Evolutionary conservation across 305 asterid species (phyloP).

Genomic region (Fraxinus paxiana): DNA sequence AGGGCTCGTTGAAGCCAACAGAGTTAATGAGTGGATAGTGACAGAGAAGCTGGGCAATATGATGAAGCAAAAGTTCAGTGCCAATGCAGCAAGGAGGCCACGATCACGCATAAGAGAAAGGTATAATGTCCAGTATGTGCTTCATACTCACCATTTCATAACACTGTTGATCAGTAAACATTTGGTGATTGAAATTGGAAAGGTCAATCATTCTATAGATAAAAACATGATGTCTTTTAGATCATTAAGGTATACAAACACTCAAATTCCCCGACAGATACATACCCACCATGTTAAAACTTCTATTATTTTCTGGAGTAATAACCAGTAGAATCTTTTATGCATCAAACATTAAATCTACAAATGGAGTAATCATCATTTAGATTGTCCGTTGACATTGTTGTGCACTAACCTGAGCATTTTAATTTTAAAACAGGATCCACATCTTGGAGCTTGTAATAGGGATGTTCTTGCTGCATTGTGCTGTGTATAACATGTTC

Average conservation of each 20-base stretch:
- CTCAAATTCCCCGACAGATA: constrained; percentile 2
- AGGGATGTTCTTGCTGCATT: constrained; percentile 71
- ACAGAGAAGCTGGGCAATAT: constrained; percentile 80
- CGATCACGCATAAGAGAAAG: constrained; percentile 51
- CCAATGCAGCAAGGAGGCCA: constrained; percentile 42
- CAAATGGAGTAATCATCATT: not conserved
- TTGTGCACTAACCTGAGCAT: constrained; percentile 15
- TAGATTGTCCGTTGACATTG: not conserved
- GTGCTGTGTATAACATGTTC: constrained; percentile 66
- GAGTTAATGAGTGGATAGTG: constrained; percentile 60
- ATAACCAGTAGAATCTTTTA: not conserved
- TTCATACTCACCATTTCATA: constrained; percentile 4
- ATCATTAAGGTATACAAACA: not conserved
- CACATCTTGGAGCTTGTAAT: constrained; percentile 64
- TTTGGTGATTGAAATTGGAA: constrained; percentile 5
- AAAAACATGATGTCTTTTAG: not conserved
- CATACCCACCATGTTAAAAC: not conserved
- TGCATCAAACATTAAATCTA: not conserved
- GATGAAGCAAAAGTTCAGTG: constrained; percentile 47
- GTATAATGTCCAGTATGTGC: constrained; percentile 31
- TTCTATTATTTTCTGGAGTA: not conserved
- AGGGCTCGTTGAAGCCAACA: constrained; percentile 47
- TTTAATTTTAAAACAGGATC: constrained; percentile 44
- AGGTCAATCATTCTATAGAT: not conserved
- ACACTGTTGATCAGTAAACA: not conserved